Conservation (phyloP, 768 basidiomycete species). For the Amanita pallidorosea region DNA sequence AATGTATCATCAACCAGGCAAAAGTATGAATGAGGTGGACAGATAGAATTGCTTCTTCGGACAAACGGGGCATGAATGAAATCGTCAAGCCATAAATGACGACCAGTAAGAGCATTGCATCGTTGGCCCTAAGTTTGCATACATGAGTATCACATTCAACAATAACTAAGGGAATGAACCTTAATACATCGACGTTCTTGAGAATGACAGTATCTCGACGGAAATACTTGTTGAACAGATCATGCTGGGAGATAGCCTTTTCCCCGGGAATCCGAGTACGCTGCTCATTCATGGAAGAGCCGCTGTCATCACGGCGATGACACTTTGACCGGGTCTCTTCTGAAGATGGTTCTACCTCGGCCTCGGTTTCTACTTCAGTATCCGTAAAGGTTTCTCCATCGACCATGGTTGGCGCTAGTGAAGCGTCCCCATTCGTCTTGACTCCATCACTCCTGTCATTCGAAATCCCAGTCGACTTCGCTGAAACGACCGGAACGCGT, state of each 20-base stretch:
- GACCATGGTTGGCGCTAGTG: slow-evolving; percentile 52
- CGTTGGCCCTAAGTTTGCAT: slow-evolving; percentile 54
- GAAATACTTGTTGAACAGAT: slow-evolving; percentile 86
- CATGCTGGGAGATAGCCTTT: slow-evolving; percentile 63
- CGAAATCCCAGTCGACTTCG: slow-evolving; percentile 9
- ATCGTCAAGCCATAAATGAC: slow-evolving; percentile 55
- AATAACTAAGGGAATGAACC: slow-evolving; percentile 31
- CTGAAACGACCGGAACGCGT: slow-evolving; percentile 49
- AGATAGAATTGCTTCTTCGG: slow-evolving; percentile 35
- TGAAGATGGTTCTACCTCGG: not conserved
- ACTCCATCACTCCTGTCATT: slow-evolving; percentile 6
- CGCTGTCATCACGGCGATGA: not conserved
- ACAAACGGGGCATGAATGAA: slow-evolving; percentile 47
- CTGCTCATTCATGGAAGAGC: slow-evolving; percentile 13
- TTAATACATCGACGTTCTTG: slow-evolving; percentile 72
- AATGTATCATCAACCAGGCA: slow-evolving; percentile 80
- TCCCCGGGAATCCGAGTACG: slow-evolving; percentile 10
- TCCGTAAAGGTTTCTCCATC: slow-evolving; percentile 71
- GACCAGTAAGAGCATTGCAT: slow-evolving; percentile 70
- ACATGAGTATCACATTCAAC: slow-evolving; percentile 1
- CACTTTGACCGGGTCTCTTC: not conserved
- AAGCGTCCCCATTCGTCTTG: slow-evolving; percentile 14
- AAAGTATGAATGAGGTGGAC: slow-evolving; percentile 80
- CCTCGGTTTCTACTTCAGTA: slow-evolving; percentile 55
- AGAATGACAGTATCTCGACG: slow-evolving; percentile 76